Evolutionary conservation across 768 basidiomycete genomes (phyloP).

Genomic region (Amanita pallidorosea): DNA sequence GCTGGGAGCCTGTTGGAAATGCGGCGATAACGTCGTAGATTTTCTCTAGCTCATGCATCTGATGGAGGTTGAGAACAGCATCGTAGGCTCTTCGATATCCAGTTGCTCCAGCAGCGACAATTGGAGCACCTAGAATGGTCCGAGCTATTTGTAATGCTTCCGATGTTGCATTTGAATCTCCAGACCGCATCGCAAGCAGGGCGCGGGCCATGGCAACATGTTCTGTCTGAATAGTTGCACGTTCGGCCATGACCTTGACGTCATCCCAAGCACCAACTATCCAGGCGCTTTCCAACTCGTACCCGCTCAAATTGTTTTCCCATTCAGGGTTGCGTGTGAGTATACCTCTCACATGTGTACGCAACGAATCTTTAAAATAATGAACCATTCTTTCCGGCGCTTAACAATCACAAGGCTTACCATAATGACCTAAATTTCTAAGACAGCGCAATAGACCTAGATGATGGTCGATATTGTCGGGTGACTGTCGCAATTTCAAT

Average conservation of each 20-base stretch:
- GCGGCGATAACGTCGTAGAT: constrained; percentile 35
- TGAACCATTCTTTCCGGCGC: neutral
- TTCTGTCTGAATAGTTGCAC: constrained; percentile 39
- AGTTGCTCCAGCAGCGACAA: constrained; percentile 68
- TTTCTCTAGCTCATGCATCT: constrained; percentile 76
- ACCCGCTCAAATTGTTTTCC: constrained; percentile 66
- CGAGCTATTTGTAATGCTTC: constrained; percentile 56
- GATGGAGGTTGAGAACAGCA: constrained; percentile 73
- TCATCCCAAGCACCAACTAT: constrained; percentile 92
- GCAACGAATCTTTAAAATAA: constrained; percentile 61
- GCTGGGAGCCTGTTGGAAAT: constrained; percentile 28
- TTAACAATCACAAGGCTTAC: constrained; percentile 32
- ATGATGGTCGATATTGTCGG: constrained; percentile 83
- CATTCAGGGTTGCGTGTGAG: constrained; percentile 79
- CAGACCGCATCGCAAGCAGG: constrained; percentile 65
- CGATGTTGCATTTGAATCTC: constrained; percentile 32
- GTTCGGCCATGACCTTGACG: constrained; percentile 50
- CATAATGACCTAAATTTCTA: constrained; percentile 93
- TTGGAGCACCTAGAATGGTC: constrained; percentile 62
- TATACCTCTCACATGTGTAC: constrained; percentile 90
- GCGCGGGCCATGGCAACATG: constrained; percentile 69
- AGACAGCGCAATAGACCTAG: constrained; percentile 85
- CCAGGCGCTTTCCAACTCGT: constrained; percentile 91
- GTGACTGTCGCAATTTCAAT: constrained; percentile 80
- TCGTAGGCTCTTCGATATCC: constrained; percentile 87